Percentiles rank a stretch among this genome's conserved stretches.
phyloP scores from a whole-genome alignment of 1,284 basidiomycete species.

The Tilletiopsis washingtonensis region DNA sequence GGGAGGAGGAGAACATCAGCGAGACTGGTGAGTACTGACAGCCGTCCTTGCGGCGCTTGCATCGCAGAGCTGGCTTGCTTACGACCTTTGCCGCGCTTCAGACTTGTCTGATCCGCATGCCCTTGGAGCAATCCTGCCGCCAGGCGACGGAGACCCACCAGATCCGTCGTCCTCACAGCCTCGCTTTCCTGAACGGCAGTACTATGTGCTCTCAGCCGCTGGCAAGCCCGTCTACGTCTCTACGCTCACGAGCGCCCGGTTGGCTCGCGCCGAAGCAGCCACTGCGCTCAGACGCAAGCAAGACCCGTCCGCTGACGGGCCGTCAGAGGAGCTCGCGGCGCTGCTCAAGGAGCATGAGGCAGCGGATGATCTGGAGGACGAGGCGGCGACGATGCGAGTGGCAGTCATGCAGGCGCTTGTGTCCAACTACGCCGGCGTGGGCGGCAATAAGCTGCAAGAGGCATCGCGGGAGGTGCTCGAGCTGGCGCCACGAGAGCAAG shows the following conservation, averaged over 20 bases:
- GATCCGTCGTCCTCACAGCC: too few relatives aligned
- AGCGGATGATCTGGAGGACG: constrained; percentile 40
- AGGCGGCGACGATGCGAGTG: constrained; percentile 67
- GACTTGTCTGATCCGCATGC: background rate
- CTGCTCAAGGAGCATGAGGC: background rate
- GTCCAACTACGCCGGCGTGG: constrained; percentile 53
- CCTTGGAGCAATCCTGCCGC: background rate
- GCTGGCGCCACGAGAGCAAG: constrained; percentile 50
- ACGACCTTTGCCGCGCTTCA: too few relatives aligned
- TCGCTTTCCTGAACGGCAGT: constrained; percentile 15
- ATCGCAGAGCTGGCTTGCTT: too few relatives aligned
- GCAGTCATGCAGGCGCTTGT: constrained; percentile 92
- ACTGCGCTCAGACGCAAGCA: too few relatives aligned
- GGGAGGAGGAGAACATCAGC: too few relatives aligned
- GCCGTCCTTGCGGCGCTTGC: too few relatives aligned
- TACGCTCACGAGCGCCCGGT: background rate
- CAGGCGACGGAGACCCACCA: background rate
- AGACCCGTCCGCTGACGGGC: too few relatives aligned
- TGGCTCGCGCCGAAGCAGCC: too few relatives aligned
- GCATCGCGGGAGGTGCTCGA: constrained; percentile 11
- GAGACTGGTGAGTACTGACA: too few relatives aligned
- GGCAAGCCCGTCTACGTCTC: constrained; percentile 36
- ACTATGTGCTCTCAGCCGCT: constrained; percentile 31
- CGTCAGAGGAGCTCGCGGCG: background rate
- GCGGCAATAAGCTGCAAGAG: constrained; percentile 27